Base-by-base conservation (phyloP, 169 alveolate genomes). In the Eimeria maxima region DNA sequence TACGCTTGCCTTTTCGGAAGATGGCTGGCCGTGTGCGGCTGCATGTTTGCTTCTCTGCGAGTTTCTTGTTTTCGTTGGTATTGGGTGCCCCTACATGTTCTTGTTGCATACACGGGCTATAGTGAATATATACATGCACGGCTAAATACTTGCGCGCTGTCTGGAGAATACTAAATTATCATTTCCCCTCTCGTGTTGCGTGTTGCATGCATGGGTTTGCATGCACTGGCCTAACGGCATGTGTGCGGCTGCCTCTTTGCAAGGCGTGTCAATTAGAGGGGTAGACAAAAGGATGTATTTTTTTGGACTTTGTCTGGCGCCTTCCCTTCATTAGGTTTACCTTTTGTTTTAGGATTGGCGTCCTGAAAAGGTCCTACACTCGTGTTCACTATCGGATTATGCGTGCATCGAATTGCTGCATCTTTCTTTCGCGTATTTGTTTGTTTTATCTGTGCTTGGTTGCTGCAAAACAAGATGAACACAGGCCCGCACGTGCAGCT, bases 171-270 rank as follows among this genome's bases (percentile, higher is more conserved):
- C 2, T 53, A 16, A 53, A 53, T 53, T 53, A 53, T 11, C 63
- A 27, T 78, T 50, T 10, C 89, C 65, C 65, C 89, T 42, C 33
- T 78, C 89, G 83, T 71, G 83, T 71, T 71, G 22, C 83, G 83
- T 38, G 83, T 71, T 38, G 44, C 53, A 60, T 60, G n/a, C n/a
- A 0, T n/a, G 53, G 83, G 83, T 71, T 8, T 71, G 83, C 83
- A 33, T 27, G 83, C 83, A 71, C 83, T 71, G 53, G 83, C 83
- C 65, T 78, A 33, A 24, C 8, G 83, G 83, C 83, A 33, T 73
- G 42, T 78, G 83, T 71, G 83, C 83, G 18, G 83, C 83, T 71
- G 50, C 83, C 83, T 38, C 20, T 22, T 13, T 16, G 44, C 18
- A 38, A 33, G 14, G 83, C 47, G 83, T 71, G 83, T 71, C 83